These are phyloP conservation scores for Petunia axillaris DNA, from an alignment of 257 asterid genomes.

Conservation along the genomic window DNA sequence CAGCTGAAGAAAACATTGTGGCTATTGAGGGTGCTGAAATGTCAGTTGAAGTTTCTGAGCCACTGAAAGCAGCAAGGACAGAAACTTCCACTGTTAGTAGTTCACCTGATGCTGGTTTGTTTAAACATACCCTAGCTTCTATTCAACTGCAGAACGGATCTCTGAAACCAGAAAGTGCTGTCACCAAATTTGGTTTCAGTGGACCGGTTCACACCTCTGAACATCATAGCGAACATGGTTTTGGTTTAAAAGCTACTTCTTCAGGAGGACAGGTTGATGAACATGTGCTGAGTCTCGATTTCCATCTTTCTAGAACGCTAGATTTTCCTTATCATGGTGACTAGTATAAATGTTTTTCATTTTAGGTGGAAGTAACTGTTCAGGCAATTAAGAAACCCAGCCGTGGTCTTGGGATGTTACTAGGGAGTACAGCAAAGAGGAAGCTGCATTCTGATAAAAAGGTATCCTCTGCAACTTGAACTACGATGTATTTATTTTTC, in stretches of 20 bases:
- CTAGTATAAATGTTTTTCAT: slow-evolving; percentile 22
- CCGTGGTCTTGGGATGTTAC: slow-evolving; percentile 82
- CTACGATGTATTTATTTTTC: not conserved
- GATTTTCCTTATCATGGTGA: not conserved
- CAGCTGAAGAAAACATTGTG: slow-evolving; percentile 44
- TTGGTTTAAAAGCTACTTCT: slow-evolving; percentile 25
- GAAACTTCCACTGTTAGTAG: slow-evolving; percentile 29
- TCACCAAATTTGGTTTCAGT: slow-evolving; percentile 13
- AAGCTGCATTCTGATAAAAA: slow-evolving; percentile 64
- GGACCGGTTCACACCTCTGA: slow-evolving; percentile 27
- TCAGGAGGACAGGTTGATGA: slow-evolving; percentile 27
- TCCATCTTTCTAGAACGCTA: not conserved
- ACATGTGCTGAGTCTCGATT: not conserved
- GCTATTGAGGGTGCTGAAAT: slow-evolving; percentile 53
- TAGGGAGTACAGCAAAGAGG: slow-evolving; percentile 75
- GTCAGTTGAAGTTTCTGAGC: slow-evolving; percentile 48
- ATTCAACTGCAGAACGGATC: slow-evolving; percentile 24
- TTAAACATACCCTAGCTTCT: slow-evolving; percentile 27
- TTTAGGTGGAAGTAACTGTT: slow-evolving; percentile 69
- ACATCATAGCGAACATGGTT: slow-evolving; percentile 29
- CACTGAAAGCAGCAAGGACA: slow-evolving; percentile 30
- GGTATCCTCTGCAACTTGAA: slow-evolving; percentile 45
- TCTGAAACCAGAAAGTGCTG: slow-evolving; percentile 27
- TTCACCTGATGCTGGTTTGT: slow-evolving; percentile 32
- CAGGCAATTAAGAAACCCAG: slow-evolving; percentile 77